A percentile compares a stretch with the other conserved stretches of the same genome.
phyloP scores from a whole-genome alignment of 192 early-diverging fungal species.

The Mortierella hygrophila region DNA sequence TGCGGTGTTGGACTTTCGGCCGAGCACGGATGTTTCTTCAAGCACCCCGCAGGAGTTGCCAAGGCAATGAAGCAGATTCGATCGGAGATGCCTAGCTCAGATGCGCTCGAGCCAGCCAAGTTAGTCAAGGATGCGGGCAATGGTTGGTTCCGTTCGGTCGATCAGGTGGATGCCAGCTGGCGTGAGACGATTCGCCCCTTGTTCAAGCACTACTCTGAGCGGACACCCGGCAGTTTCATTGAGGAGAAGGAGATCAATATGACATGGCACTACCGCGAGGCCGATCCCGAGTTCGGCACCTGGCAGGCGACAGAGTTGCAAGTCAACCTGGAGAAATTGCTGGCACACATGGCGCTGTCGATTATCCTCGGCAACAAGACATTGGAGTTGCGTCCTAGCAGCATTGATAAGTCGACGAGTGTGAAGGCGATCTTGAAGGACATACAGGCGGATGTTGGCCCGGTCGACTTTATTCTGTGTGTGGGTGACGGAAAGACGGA shows the following conservation, averaged over 20 bases:
- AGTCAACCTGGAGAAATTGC: conserved; percentile 95
- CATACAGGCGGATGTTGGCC: conserved; percentile 58
- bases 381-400: conserved; percentile 92
- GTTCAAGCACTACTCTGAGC: conserved; percentile 97
- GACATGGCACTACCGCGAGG: conserved; percentile 98
- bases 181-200: conserved; percentile 92
- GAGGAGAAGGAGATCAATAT: conserved; percentile 99
- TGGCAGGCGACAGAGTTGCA: conserved; percentile 99
- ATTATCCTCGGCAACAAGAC: conserved; percentile 98
- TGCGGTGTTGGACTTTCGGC: conserved; percentile 93
- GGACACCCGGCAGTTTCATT: conserved; percentile 97
- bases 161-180: conserved; percentile 93
- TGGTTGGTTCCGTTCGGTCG: conserved; percentile 91
- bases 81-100: conserved; percentile 56
- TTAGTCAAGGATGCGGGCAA: conserved; percentile 69
- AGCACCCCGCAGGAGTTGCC: conserved; percentile 83
- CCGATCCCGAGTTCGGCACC: conserved; percentile 93
- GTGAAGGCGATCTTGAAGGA: conserved; percentile 91
- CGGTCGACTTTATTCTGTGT: conserved; percentile 81
- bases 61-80: conserved; percentile 62
- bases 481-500: conserved; percentile 97
- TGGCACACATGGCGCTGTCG: conserved; percentile 93
- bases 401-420: conserved; percentile 93
- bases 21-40: conserved; percentile 99
- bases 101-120: conserved; percentile 60